A percentile compares a stretch with the other conserved stretches of the same genome.
phyloP scores from a whole-genome alignment of 2,329 filamentous ascomycete genomes.

The Cercospora brassicicola region DNA sequence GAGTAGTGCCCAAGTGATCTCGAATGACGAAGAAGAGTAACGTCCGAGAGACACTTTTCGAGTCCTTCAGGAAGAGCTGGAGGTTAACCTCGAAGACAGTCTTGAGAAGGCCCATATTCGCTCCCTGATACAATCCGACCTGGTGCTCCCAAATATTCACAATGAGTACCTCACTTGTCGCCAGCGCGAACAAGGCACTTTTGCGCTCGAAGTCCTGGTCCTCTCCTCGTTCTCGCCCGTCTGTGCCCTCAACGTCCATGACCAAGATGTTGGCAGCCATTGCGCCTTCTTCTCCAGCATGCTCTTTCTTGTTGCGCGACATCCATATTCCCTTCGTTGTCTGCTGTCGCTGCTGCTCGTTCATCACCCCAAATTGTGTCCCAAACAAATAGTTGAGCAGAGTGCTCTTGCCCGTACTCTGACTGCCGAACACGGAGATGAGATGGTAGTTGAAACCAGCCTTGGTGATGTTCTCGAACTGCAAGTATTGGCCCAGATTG shows the following conservation, averaged over 20 bases:
- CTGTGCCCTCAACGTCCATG: constrained; percentile 98
- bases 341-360: constrained; percentile 87
- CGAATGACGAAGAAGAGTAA: constrained; percentile 98
- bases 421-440: constrained; percentile 97
- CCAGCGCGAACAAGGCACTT: constrained; percentile 93
- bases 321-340: constrained; percentile 99
- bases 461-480: constrained; percentile 73
- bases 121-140: constrained; percentile 94
- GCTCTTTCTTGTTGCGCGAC: constrained; percentile 82
- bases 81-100: constrained; percentile 99
- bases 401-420: constrained; percentile 97
- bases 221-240: constrained; percentile 92
- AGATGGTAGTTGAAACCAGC: constrained; percentile 99
- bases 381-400: constrained; percentile 94
- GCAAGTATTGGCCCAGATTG: constrained; percentile 76
- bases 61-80: constrained; percentile 94
- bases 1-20: constrained; percentile 90
- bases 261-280: constrained; percentile 99
- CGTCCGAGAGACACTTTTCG: constrained; percentile 84
- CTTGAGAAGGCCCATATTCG: constrained; percentile 98
- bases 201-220: constrained; percentile 99
- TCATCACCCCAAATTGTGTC: constrained; percentile 97
- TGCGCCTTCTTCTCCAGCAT: constrained; percentile 46
- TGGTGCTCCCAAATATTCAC: constrained; percentile 99
- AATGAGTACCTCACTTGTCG: constrained; percentile 95